phyloP scores from a whole-genome alignment of 1,284 basidiomycete genomes.

The Apiotrichum gamsii region DNA sequence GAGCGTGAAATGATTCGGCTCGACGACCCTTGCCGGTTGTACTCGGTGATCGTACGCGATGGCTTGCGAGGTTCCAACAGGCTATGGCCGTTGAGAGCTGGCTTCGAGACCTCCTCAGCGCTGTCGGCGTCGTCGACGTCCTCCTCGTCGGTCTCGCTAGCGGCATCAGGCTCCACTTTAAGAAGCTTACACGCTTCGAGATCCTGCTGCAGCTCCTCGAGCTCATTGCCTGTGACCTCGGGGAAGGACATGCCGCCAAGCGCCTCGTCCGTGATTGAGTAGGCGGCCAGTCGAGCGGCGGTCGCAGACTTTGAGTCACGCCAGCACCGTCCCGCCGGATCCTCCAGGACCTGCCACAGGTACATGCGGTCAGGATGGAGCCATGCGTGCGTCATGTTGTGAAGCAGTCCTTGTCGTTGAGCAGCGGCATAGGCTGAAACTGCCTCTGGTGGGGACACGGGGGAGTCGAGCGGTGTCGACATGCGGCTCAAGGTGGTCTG shows the following conservation, averaged over 20 bases:
- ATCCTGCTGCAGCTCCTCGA: slow-evolving; percentile 18
- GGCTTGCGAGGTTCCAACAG: neutral
- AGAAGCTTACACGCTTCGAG: slow-evolving; percentile 15
- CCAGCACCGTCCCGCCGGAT: slow-evolving; percentile 26
- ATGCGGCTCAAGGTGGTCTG: slow-evolving; percentile 5
- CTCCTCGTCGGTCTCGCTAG: neutral
- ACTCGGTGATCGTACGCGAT: slow-evolving; percentile 56
- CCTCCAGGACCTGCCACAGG: slow-evolving; percentile 31
- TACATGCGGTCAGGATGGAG: slow-evolving; percentile 37
- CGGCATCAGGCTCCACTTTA: slow-evolving; percentile 15
- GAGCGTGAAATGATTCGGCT: slow-evolving; percentile 54
- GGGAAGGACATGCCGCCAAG: slow-evolving; percentile 32
- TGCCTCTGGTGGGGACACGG: slow-evolving; percentile 3
- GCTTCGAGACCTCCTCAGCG: neutral
- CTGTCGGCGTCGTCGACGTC: slow-evolving; percentile 30
- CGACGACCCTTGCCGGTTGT: slow-evolving; percentile 63
- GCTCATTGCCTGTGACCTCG: slow-evolving; percentile 35
- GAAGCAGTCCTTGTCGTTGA: slow-evolving; percentile 24
- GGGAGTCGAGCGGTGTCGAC: slow-evolving; percentile 6
- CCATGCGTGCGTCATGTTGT: slow-evolving; percentile 26
- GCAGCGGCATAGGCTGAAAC: slow-evolving; percentile 26
- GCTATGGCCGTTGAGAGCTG: too few species aligned
- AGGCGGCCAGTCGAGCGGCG: slow-evolving; percentile 27
- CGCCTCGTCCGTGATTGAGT: slow-evolving; percentile 42
- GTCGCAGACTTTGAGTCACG: slow-evolving; percentile 15